phyloP scores from a whole-genome alignment of 2,329 filamentous ascomycete species.

The Sporothrix pallida region DNA sequence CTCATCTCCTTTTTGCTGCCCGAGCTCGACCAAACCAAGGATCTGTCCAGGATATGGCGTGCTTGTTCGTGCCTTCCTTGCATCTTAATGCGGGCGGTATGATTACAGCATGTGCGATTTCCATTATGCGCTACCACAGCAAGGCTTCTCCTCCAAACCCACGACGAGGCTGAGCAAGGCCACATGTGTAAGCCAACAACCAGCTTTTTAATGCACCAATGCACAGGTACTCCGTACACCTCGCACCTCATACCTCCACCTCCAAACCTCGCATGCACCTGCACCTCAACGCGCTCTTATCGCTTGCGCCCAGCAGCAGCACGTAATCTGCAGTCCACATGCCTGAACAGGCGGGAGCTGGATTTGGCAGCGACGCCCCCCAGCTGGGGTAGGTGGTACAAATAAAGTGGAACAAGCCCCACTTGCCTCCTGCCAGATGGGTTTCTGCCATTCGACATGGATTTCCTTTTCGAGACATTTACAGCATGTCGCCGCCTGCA shows the following conservation, averaged over 20 bases:
- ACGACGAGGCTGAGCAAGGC: conserved; percentile 18
- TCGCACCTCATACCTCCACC: not conserved
- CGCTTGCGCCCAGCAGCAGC: conserved; percentile 5
- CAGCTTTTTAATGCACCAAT: not conserved
- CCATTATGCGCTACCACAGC: not conserved
- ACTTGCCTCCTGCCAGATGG: not conserved
- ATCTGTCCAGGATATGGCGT: not conserved
- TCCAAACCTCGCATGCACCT: not conserved
- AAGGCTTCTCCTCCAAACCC: conserved; percentile 4
- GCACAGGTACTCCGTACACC: not conserved
- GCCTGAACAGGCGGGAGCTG: not conserved
- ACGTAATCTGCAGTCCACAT: conserved; percentile 8
- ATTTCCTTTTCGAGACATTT: conserved; percentile 28
- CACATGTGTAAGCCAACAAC: not conserved
- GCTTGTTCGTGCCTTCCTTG: not conserved
- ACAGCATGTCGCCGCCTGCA: not conserved
- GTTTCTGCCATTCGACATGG: not conserved
- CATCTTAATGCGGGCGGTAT: not conserved
- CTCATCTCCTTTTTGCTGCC: conserved; percentile 7
- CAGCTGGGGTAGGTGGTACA: conserved; percentile 18
- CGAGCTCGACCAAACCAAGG: conserved; percentile 6
- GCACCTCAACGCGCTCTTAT: not conserved
- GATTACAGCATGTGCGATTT: not conserved
- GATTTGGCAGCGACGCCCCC: conserved; percentile 5
- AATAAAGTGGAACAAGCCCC: conserved; percentile 12